Conservation (phyloP, 2,329 filamentous ascomycete genomes). For the Calonectria hongkongensis region DNA sequence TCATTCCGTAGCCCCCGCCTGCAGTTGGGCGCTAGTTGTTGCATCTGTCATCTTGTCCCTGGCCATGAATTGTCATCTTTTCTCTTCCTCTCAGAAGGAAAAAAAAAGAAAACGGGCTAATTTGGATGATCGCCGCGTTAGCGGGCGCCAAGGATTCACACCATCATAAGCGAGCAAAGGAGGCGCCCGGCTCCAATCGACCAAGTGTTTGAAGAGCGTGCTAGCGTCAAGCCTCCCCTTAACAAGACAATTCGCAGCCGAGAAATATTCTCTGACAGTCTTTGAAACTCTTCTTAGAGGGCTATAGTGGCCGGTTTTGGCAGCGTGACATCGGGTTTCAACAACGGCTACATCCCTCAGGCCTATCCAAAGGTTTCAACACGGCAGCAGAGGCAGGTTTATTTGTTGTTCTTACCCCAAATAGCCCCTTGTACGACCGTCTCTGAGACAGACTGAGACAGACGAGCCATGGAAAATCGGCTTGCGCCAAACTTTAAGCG, state of each 20-base stretch:
- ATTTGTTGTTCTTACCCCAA: conserved; percentile 12
- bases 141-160: conserved; percentile 48
- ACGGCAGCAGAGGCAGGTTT: not conserved
- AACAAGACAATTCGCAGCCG: conserved; percentile 19
- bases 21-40: conserved; percentile 46
- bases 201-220: conserved; percentile 50
- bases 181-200: conserved; percentile 50
- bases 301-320: not conserved
- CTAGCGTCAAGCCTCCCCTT: conserved; percentile 37
- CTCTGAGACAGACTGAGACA: conserved; percentile 47
- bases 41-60: conserved; percentile 42
- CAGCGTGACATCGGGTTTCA: conserved; percentile 22
- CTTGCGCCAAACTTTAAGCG: conserved; percentile 53
- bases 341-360: not conserved
- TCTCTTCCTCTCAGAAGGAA: conserved; percentile 48
- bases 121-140: conserved; percentile 56
- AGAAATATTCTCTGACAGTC: conserved; percentile 33
- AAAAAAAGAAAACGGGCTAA: conserved; percentile 53
- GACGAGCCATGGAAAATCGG: conserved; percentile 43
- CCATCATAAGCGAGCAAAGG: conserved; percentile 27
- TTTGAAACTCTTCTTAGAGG: conserved; percentile 33
- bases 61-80: conserved; percentile 39
- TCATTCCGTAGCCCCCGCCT: conserved; percentile 44
- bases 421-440: conserved; percentile 33
- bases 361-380: conserved; percentile 19